phyloP scores from a whole-genome alignment of 2,329 filamentous ascomycete species.

The Alternaria atra region DNA sequence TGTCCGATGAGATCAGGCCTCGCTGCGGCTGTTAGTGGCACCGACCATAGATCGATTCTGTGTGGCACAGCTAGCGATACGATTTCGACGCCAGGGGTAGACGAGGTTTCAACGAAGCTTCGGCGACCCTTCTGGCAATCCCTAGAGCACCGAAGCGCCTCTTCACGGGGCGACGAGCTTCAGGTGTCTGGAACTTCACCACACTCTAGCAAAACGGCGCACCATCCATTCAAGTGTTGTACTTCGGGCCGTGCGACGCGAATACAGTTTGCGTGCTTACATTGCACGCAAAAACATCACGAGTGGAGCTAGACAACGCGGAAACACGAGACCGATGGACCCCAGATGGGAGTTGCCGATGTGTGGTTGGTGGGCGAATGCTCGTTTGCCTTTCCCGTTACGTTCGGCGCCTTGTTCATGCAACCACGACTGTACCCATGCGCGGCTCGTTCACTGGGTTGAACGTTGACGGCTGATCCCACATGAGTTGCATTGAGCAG shows the following conservation, averaged over 20 bases:
- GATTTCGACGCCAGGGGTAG: constrained; percentile 8
- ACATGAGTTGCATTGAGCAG: neutral
- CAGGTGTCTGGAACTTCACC: neutral
- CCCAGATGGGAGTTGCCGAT: neutral
- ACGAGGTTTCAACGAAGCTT: constrained; percentile 5
- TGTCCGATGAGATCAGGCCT: constrained; percentile 1
- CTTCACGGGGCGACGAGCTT: neutral
- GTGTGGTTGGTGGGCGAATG: constrained; percentile 7
- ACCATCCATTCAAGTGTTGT: neutral
- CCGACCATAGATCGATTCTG: neutral
- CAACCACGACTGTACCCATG: neutral
- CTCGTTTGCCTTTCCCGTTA: constrained; percentile 15
- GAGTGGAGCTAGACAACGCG: neutral
- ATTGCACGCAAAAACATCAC: neutral
- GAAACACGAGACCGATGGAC: constrained; percentile 3
- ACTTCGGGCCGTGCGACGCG: neutral
- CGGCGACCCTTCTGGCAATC: constrained; percentile 2
- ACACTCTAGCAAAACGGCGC: constrained; percentile 3
- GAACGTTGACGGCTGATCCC: neutral
- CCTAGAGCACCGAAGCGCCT: neutral
- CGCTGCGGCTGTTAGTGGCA: constrained; percentile 5
- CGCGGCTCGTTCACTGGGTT: constrained; percentile 1
- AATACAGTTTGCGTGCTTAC: neutral
- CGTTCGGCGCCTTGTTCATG: constrained; percentile 10
- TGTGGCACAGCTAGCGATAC: neutral